A percentile compares a stretch with the other conserved stretches of the same genome.
phyloP scores from a whole-genome alignment of 225 moss, liverwort and hornwort genomes.

The Sphagnum tenellum region DNA sequence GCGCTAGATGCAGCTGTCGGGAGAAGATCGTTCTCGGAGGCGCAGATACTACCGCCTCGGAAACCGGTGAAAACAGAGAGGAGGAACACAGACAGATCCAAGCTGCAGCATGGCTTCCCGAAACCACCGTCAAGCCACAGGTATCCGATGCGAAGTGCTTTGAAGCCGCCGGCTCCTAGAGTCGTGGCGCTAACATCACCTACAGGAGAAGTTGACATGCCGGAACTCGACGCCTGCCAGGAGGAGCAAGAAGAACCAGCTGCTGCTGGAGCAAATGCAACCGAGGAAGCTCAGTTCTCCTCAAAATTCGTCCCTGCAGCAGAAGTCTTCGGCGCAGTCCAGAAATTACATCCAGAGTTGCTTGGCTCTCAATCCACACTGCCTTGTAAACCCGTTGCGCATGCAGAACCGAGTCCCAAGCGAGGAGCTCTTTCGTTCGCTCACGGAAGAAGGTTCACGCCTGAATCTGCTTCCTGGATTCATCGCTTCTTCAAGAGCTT shows the following conservation, averaged over 20 bases:
- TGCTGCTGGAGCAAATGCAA: too few relatives aligned
- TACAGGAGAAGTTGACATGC: too few relatives aligned
- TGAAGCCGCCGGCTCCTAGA: too few relatives aligned
- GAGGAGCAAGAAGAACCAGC: too few relatives aligned
- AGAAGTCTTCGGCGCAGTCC: too few relatives aligned
- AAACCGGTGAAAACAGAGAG: neutral
- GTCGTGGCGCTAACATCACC: too few relatives aligned
- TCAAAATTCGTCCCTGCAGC: too few relatives aligned
- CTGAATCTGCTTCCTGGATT: neutral
- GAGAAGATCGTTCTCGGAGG: slow-evolving; percentile 1
- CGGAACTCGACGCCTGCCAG: too few relatives aligned
- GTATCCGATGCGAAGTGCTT: too few relatives aligned
- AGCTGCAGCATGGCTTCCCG: neutral
- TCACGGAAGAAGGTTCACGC: slow-evolving; percentile 12
- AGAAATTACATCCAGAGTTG: neutral
- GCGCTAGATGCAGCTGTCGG: slow-evolving; percentile 6
- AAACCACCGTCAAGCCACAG: too few relatives aligned
- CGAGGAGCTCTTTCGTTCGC: slow-evolving; percentile 11
- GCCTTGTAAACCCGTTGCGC: slow-evolving; percentile 6
- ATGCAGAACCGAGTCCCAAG: neutral
- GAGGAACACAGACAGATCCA: neutral
- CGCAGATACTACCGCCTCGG: neutral
- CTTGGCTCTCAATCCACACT: slow-evolving; percentile 10
- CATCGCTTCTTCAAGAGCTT: slow-evolving; percentile 14
- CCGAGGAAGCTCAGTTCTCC: too few relatives aligned